phyloP scores from a whole-genome alignment of 2,329 filamentous ascomycete genomes.

The Fusarium sp. region DNA sequence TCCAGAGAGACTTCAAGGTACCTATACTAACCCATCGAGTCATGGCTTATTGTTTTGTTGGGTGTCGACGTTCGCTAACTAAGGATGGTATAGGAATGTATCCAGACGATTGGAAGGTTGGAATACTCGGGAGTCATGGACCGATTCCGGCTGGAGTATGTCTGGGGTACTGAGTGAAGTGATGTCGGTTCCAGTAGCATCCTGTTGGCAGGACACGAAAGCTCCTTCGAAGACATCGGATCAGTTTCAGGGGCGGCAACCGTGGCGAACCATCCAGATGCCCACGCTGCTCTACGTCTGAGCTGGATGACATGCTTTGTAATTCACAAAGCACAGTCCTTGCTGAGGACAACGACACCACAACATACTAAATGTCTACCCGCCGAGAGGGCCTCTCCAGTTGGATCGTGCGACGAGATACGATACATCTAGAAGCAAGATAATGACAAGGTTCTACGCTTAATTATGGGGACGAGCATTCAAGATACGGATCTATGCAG shows the following conservation, averaged over 20 bases:
- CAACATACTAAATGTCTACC: background rate
- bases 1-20: background rate
- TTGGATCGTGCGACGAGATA: background rate
- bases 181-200: background rate
- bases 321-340: background rate
- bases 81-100: background rate
- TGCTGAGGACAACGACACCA: background rate
- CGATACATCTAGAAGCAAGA: background rate
- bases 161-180: background rate
- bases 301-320: background rate
- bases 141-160: background rate
- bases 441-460: background rate
- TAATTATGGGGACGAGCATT: background rate
- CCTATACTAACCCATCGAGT: background rate
- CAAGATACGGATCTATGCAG: background rate
- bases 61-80: background rate
- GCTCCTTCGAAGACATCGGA: background rate
- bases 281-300: background rate
- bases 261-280: background rate
- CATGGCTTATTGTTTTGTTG: background rate
- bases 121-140: background rate
- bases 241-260: background rate
- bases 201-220: background rate
- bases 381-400: background rate
- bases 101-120: background rate